phyloP scores from a whole-genome alignment of 2,329 filamentous ascomycete species.

The Bipolaris cookei region DNA sequence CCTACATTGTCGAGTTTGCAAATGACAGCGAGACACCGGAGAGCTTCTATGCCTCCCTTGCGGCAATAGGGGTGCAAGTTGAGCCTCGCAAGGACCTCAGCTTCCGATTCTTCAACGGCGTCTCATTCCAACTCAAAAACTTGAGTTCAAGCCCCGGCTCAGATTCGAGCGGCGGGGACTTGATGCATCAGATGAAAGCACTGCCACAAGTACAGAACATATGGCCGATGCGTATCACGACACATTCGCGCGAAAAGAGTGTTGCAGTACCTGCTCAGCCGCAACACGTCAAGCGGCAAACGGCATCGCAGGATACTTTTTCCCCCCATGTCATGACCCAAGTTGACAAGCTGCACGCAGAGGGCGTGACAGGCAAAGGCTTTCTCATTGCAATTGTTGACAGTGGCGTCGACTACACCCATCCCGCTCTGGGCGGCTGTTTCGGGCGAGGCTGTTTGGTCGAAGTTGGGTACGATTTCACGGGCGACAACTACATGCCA shows the following conservation, averaged over 20 bases:
- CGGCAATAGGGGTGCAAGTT: conserved; percentile 13
- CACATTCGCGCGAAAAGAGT: not conserved
- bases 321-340: conserved; percentile 45
- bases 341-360: conserved; percentile 49
- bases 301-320: conserved; percentile 3
- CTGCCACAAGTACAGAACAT: conserved; percentile 11
- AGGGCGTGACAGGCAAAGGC: conserved; percentile 56
- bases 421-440: conserved; percentile 68
- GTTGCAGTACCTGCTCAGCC: not conserved
- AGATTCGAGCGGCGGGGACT: conserved; percentile 7
- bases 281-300: conserved; percentile 18
- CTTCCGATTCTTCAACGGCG: conserved; percentile 26
- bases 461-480: conserved; percentile 63
- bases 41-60: conserved; percentile 22
- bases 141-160: conserved; percentile 11
- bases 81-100: conserved; percentile 25
- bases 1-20: conserved; percentile 29
- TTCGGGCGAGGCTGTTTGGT: conserved; percentile 67
- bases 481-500: conserved; percentile 57
- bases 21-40: conserved; percentile 17
- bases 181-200: conserved; percentile 2
- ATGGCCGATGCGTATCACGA: conserved; percentile 22
- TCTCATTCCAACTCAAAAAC: conserved; percentile 23
- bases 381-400: conserved; percentile 55
- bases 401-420: conserved; percentile 61